Evolutionary conservation across 495 filamentous ascomycete genomes (phyloP), one percentile per base, ranked within the genome.

Genomic region (Penicillium maclennaniae): DNA sequence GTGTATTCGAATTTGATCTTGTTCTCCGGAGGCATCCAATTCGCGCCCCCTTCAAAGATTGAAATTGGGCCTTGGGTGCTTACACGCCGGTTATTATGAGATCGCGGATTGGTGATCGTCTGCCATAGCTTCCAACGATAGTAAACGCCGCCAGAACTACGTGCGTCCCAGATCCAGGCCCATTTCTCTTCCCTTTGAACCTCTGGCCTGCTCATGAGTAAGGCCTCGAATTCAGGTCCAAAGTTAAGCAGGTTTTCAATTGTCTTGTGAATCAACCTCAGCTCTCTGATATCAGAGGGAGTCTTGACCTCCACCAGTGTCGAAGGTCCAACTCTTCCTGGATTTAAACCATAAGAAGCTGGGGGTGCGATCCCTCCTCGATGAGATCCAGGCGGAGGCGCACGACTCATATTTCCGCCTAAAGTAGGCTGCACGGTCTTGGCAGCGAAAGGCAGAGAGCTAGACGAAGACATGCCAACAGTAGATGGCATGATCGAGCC

Each of bases 51-150:
- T 61, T 91, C 86, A 52, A 93, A 91, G 0, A 95, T 72, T 0
- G 63, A 46, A 7, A 75, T 65, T 4, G 64, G 39, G 12, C 53
- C 63, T 25, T 59, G 63, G 23, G 53, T 46, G 34, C 61, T 58
- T 1, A 64, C 62, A 50, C 59, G 73, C 49, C 58, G 65, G 17
- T 46, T 53, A 25, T 65, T 54, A 51, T 60, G 47, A 9, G 52
- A 26, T 61, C 69, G 42, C 20, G 65, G 58, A 23, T 75, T 72
- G 2, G 89, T 91, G 31, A 91, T 74, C 25, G 91, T 77, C 56
- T 91, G 83, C 91, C 89, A 97, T 47, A 97, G 61, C 45, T 88
- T 86, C 88, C 89, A 97, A 15, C 92, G 83, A 69, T 96, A 97
- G 73, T 88, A 97, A 5, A 92, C 80, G 7, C 87, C 89, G 7